phyloP scores from a whole-genome alignment of 2,329 filamentous ascomycete species.

The Ceratocystis eucalypticola region DNA sequence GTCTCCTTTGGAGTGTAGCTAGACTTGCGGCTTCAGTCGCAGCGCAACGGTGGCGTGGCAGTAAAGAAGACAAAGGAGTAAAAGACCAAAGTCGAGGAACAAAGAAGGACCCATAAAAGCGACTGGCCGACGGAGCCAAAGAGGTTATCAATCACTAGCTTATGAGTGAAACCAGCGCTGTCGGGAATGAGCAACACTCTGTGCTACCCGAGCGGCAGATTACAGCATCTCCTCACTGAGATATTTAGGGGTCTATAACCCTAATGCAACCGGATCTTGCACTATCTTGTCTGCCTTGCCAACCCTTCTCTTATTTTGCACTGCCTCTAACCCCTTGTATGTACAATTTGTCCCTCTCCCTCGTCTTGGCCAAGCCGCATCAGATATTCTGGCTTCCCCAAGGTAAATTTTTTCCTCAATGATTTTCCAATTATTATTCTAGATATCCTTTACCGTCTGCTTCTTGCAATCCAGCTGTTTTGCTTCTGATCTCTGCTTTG shows the following conservation, averaged over 20 bases:
- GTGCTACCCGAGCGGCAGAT: neutral
- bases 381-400: too few species aligned
- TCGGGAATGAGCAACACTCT: neutral
- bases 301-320: slow-evolving; percentile 1
- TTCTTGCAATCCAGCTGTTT: neutral
- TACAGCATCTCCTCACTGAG: too few species aligned
- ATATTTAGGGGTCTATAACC: neutral
- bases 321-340: neutral
- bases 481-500: neutral
- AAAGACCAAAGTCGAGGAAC: neutral
- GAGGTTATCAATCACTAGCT: too few species aligned
- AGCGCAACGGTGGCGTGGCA: neutral
- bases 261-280: fast-evolving
- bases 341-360: too few species aligned
- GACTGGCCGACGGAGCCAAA: too few species aligned
- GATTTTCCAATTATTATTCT: neutral
- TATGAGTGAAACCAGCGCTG: too few species aligned
- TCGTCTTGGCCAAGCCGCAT: too few species aligned
- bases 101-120: too few species aligned
- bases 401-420: neutral
- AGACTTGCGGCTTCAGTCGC: too few species aligned
- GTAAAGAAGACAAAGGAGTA: neutral
- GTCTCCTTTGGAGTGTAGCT: too few species aligned
- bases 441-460: neutral
- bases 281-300: slow-evolving; percentile 1